Evolutionary conservation across 352 stramenopile species (phyloP), one percentile per base, ranked within the genome.

Genomic region (Globisporangium perplexum): DNA sequence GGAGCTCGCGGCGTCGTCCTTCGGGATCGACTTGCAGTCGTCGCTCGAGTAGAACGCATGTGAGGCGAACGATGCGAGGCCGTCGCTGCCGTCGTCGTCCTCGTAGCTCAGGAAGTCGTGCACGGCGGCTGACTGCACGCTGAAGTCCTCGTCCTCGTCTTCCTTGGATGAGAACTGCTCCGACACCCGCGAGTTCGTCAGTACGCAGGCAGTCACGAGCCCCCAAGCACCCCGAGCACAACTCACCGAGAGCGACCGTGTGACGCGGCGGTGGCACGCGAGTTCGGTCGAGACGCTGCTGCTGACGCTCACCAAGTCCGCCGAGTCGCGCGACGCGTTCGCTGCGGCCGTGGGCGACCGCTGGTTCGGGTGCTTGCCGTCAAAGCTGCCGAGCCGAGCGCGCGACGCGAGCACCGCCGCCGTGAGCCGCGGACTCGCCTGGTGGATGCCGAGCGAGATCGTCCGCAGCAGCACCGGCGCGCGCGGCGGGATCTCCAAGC

Each of bases 101-200:
- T 84, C 70, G 58, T 88, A 86, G 18, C 77, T 74, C 15, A 76
- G 22, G 24, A 88, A 86, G 4, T 84, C 72, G 44, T 63, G 66
- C 10, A 77, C 61, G 36, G 82, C 76, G 31, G 69, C 59, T 7
- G 72, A 82, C 30, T 65, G 72, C 26, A 45, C 18, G n/a, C 7
- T 15, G 10, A 45, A 38, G 24, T 61, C 55, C 20, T 11, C 44
- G 28, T 41, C 39, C 18, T 45, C 39, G 18, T 45, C 39, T 45
- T 45, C 39, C 39, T 24, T 45, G 14, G 39, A 45, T 7, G 39
- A 45, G 39, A 45, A 45, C n/a, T 43, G 36, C 17, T 10, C 17
- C 5, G 17, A 47, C 41, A 50, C 30, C 31, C 30, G 15, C n/a
- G 45, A n/a, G 4, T 28, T 33, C n/a, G 36, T 43, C 36, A 43